Evolutionary conservation across 345 rosid species (phyloP), one percentile per base, ranked within the genome.

Genomic region (Populus tremula): DNA sequence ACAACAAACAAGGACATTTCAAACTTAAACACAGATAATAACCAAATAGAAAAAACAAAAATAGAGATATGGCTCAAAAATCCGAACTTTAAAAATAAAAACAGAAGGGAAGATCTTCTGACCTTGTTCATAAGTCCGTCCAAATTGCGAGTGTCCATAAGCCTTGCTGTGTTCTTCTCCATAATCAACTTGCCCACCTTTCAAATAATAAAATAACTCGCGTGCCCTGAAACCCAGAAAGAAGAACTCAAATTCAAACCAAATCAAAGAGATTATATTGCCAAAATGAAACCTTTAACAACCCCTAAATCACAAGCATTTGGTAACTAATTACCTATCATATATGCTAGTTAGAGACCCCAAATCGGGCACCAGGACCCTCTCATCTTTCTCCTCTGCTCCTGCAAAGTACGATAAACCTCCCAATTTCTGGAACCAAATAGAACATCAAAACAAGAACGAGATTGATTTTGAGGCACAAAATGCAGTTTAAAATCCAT

Each of bases 361-460:
- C 89, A 96, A 87, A 90, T 96, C 98, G 70, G 99, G 99, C 63
- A 96, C 97, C 56, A 94, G 85, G 82, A 94, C 97, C 86, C 93
- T 92, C 84, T 94, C 97, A 31, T 94, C 97, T 77, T 92, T 94
- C 89, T 94, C 92, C 88, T 96, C 99, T 10, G 98, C 99, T 36
- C 98, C 99, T 9, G 92, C 97, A 84, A 96, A 96, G 79, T 94
- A 96, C n/a, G 99, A 94, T 36, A 91, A 85, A 9, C 94, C 97
- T 56, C 98, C 98, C 79, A 96, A 79, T 78, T 86, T 89, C 99
- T 96, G 86, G 35, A 76, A 71, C 47, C 71, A 50, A 13, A n/a
- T 13, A 16, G 77, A 85, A 84, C 72, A 49, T 2, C 39, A 77
- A 80, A 77, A 78, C 25, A 61, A 14, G 49, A 72, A 66, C 23